phyloP scores from a whole-genome alignment of 1,139 yeast species.

The Wickerhamomyces sp. region DNA sequence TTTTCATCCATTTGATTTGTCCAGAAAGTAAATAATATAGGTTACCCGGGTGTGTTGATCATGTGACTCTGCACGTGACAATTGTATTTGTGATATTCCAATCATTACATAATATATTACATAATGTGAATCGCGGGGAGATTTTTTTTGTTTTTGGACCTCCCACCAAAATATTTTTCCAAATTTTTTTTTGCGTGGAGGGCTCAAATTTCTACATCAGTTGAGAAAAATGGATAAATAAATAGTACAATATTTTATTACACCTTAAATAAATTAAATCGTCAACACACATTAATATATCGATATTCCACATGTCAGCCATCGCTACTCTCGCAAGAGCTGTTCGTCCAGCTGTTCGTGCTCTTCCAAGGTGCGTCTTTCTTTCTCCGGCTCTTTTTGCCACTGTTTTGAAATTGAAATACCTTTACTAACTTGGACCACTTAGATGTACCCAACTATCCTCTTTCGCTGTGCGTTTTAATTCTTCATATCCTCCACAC shows the following conservation, averaged over 20 bases:
- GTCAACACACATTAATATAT: background rate
- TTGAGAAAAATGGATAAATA: background rate
- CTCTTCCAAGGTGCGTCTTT: constrained; percentile 20
- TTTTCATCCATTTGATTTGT: too few relatives aligned
- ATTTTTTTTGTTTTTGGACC: background rate
- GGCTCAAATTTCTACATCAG: background rate
- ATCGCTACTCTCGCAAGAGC: constrained; percentile 18
- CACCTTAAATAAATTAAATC: too few relatives aligned
- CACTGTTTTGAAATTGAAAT: too few relatives aligned
- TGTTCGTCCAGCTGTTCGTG: constrained; percentile 17
- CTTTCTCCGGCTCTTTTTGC: background rate
- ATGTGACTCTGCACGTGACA: background rate
- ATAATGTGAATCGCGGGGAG: too few relatives aligned
- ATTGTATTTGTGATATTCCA: too few relatives aligned
- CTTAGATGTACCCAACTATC: constrained; percentile 27
- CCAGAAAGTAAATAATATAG: too few relatives aligned
- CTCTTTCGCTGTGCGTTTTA: constrained; percentile 26
- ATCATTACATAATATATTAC: too few relatives aligned
- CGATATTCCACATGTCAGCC: constrained; percentile 10
- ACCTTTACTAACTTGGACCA: too few relatives aligned
- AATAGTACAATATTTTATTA: too few relatives aligned
- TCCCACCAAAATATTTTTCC: background rate
- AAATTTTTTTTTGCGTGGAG: constrained; percentile 2
- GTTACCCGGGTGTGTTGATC: background rate
- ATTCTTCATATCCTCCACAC: constrained; percentile 52